Base-by-base conservation (phyloP, 768 basidiomycete species). In the Suillus tomentosus region DNA sequence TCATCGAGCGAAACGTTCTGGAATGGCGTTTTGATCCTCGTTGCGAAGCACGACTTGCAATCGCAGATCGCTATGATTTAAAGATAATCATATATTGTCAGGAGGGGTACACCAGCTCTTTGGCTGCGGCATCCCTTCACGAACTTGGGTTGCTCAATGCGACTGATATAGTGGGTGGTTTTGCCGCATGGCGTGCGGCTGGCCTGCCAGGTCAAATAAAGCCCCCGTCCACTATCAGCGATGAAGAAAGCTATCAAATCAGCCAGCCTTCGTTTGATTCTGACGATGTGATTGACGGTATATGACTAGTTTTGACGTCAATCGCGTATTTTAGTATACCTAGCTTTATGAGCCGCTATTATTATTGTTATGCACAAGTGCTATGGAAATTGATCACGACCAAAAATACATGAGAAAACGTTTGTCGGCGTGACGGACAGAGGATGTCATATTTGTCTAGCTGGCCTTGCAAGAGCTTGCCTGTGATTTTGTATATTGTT, bases 11-110 rank as follows among this genome's bases (percentile, higher is more conserved):
- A 27, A 92, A 90, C 70, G 83, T 87, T 6, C 80, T 94, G 61
- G 92, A 94, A 73, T 92, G 90, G 90, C 82, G 85, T 27, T 87
- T 94, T 67, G 91, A 94, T 74, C 92, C 91, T 5, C 80, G 89
- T 62, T 81, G 78, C 67, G 78, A 82, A 7, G 79, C 83, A 14
- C 79, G 87, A 40, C 75, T 93, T 61, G 76, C 83, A 1, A 86
- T 92, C 66, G 91, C 85, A 27, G 87, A 91, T 75, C 78, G 90
- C 62, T 93, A 90, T 68, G 92, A 93, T 76, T 71, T 92, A 45
- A 76, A 89, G 54, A 81, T 91, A 37, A 90, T 94, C 66, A 75
- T 94, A 11, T 86, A 92, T 68, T 90, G 89, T 73, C 85, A 89
- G 71, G 90, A 91, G 58, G 90, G 92, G 2, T 83, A 86, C 70